Evolutionary conservation across 768 basidiomycete species (phyloP), one percentile per base, ranked within the genome.

Genomic region (Boletus subcaerulescens): DNA sequence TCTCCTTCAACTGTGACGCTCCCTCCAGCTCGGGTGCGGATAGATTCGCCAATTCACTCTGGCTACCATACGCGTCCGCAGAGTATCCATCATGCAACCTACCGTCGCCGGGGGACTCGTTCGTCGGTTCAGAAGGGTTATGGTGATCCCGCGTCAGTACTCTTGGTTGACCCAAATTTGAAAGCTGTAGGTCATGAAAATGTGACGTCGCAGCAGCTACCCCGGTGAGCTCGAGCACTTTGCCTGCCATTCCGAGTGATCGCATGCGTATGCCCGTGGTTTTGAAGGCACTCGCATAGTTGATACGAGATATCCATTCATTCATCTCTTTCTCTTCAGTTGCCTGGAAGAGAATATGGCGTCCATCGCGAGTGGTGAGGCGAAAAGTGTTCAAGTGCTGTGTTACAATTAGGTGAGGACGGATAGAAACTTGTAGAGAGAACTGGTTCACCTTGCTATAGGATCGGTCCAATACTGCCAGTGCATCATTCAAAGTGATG

Each of bases 201-300:
- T 93, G 89, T 3, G 91, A 93, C 15, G 85, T 82, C 17, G 93
- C 92, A 20, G 93, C 92, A 24, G 92, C 93, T 12, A 89, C 82
- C 22, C 91, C 92, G 4, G 91, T 89, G 39, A 91, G 77, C 57
- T 88, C 81, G 31, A 90, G 82, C 61, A 87, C 89, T 61, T 78
- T 80, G 45, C 79, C 76, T 18, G 86, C 81, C 78, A 93, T 83
- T 17, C 80, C 83, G 13, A 80, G 72, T 0, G 89, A 78, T 20
- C 94, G 83, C 83, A 97, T 93, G 43, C 83, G 79, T 36, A 98
- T 77, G 11, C 88, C 88, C 15, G 85, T 80, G 2, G 91, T 85
- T 73, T 88, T 93, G 82, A 97, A 98, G 6, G 91, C 78, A 55
- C 92, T 88, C 3, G 93, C 93, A 66, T 97, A 98, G 72, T 99